phyloP scores from a whole-genome alignment of 768 basidiomycete genomes.

The Neoboletus magnificus region DNA sequence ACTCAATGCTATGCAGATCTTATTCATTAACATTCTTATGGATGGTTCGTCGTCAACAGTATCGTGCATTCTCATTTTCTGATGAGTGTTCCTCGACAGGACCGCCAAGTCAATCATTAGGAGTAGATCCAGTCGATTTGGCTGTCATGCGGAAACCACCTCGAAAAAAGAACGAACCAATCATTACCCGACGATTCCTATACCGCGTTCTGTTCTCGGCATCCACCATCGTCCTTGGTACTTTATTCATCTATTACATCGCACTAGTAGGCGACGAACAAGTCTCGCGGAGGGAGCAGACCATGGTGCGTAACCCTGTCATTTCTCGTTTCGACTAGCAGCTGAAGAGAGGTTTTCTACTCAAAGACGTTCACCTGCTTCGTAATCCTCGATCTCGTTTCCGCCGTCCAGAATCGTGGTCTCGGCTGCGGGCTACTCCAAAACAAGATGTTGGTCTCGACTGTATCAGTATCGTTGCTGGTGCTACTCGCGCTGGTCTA shows the following conservation, averaged over 20 bases:
- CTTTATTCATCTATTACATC: conserved; percentile 81
- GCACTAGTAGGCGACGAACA: conserved; percentile 74
- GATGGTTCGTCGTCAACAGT: conserved; percentile 56
- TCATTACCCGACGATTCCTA: conserved; percentile 72
- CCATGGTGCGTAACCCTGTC: conserved; percentile 66
- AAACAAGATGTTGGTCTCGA: conserved; percentile 88
- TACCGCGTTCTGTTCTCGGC: conserved; percentile 90
- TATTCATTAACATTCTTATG: conserved; percentile 99
- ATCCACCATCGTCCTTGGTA: conserved; percentile 85
- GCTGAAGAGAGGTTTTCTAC: not conserved
- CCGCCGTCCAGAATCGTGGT: conserved; percentile 91
- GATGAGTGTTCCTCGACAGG: conserved; percentile 41
- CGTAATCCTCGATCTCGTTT: conserved; percentile 95
- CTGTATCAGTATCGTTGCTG: conserved; percentile 82
- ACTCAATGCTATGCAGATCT: conserved; percentile 96
- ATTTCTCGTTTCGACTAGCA: not conserved
- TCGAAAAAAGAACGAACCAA: conserved; percentile 86
- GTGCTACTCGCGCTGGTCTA: conserved; percentile 87
- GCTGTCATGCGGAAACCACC: conserved; percentile 92
- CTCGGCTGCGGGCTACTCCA: conserved; percentile 78
- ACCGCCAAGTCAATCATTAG: conserved; percentile 91
- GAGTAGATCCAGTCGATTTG: conserved; percentile 94
- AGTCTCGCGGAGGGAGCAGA: conserved; percentile 87
- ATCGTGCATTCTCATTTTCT: not conserved
- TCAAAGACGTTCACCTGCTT: conserved; percentile 94